A percentile compares a stretch with the other conserved stretches of the same genome.
Evolutionary conservation across 106 monocot genomes (phyloP).

Genomic region (Allium fistulosum): DNA sequence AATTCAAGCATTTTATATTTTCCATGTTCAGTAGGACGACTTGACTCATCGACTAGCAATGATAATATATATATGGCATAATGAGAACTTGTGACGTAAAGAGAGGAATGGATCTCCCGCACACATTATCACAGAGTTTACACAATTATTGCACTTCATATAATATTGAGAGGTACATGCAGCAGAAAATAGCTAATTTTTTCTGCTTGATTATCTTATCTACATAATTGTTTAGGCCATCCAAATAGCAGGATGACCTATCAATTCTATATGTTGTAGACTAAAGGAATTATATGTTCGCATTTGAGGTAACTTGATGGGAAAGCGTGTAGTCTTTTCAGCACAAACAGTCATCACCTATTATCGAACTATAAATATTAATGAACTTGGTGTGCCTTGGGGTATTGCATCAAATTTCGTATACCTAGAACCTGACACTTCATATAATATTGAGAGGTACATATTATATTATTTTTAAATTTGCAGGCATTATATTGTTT

Average conservation of each 20-base stretch:
- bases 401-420: constrained; percentile 90
- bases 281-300: too few species aligned
- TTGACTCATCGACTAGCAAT: constrained; percentile 96
- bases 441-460: constrained; percentile 91
- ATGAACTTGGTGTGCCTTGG: constrained; percentile 87
- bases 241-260: constrained; percentile 81
- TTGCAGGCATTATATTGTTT: neutral
- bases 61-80: constrained; percentile 94
- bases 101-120: constrained; percentile 98
- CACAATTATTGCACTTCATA: constrained; percentile 88
- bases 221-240: constrained; percentile 91
- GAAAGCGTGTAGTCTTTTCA: constrained; percentile 92
- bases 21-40: too few species aligned
- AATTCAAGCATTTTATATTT: constrained; percentile 37
- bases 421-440: constrained; percentile 89
- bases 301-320: constrained; percentile 98
- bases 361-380: constrained; percentile 90
- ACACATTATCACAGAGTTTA: constrained; percentile 97
- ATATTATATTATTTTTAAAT: neutral
- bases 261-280: constrained; percentile 94
- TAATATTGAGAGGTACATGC: constrained; percentile 17
- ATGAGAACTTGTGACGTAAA: constrained; percentile 87
- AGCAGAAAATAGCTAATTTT: too few species aligned
- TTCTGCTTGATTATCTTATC: too few species aligned
- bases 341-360: constrained; percentile 93